Evolutionary conservation across 768 basidiomycete genomes (phyloP), one percentile per base, ranked within the genome.

Genomic region (Tricholoma sp.): DNA sequence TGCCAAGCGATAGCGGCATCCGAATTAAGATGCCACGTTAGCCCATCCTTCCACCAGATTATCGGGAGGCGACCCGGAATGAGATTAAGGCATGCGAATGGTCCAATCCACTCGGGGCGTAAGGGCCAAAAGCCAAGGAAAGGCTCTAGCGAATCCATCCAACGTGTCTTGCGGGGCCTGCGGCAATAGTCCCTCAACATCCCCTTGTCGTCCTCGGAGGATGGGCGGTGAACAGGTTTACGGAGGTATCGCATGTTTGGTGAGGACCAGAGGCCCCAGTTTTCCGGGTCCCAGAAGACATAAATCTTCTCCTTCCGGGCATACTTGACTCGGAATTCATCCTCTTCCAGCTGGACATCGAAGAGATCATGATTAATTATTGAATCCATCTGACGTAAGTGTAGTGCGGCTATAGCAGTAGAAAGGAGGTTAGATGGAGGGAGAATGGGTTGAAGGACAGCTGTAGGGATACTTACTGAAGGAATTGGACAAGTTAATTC

Each of bases 81-180:
- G 0, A 58, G 7, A 18, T 54, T 35, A 0, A 58, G 37, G 16
- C 46, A 29, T 16, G 8, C 0, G 12, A 58, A 55, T 4, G 9
- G 14, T 4, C 58, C 58, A 5, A 37, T 49, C 50, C 43, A 59
- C 3, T 21, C 12, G 2, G 22, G 5, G 5, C 52, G 51, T n/a
- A 53, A 11, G 0, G 54, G 59, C 59, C 59, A 59, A 21, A 59
- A 59, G 6, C 41, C 59, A 18, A 49, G 34, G 29, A 35, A 59
- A 11, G 51, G 54, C 24, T 49, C n/a, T 3, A n/a, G 1, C 1
- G 11, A 18, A 8, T 59, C 22, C 1, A 56, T 19, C 59, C 59
- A 59, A 5, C 59, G 51, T 3, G 34, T 46, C 45, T 52, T 56
- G 10, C 50, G 54, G 6, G 54, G 53, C 6, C 21, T 19, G 5